Percentiles rank a stretch among this genome's conserved stretches.
Conservation (phyloP, 2,329 filamentous ascomycete species). For the Onygenales sp. region DNA sequence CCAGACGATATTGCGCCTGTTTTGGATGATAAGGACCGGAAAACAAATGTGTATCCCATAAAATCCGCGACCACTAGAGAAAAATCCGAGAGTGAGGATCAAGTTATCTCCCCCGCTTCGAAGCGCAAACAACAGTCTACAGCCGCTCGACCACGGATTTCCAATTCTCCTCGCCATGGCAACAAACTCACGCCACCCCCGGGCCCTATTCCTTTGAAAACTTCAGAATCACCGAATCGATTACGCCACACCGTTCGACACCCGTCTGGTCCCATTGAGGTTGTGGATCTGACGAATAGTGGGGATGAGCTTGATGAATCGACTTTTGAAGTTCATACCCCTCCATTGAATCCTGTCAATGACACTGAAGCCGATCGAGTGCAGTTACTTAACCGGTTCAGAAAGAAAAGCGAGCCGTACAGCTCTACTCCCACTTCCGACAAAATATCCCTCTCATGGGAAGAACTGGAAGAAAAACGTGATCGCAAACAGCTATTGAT, state of each 20-base stretch:
- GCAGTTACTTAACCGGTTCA: background rate
- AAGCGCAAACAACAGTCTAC: constrained; percentile 9
- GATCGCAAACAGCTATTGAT: constrained; percentile 30
- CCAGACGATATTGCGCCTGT: constrained; percentile 11
- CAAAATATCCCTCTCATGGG: constrained; percentile 26
- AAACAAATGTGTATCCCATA: background rate
- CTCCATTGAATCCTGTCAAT: constrained; percentile 23
- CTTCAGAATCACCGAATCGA: background rate
- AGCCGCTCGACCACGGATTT: constrained; percentile 5
- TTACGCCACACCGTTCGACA: background rate
- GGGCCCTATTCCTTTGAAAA: background rate
- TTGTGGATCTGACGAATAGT: constrained; percentile 28
- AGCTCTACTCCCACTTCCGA: background rate
- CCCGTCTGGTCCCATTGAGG: constrained; percentile 9
- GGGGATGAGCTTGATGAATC: constrained; percentile 3
- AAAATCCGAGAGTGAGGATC: constrained; percentile 16
- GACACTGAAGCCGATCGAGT: background rate
- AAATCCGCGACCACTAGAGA: background rate
- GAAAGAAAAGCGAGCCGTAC: constrained; percentile 1
- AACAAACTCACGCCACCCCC: background rate
- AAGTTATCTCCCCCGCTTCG: constrained; percentile 14
- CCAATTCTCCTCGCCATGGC: background rate
- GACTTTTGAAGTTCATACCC: constrained; percentile 23
- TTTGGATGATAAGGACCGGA: background rate
- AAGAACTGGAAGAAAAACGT: constrained; percentile 23